A percentile compares a stretch with the other conserved stretches of the same genome.
Evolutionary conservation across 2,329 filamentous ascomycete genomes (phyloP).

Genomic region (Dothiorella sarmentorum): DNA sequence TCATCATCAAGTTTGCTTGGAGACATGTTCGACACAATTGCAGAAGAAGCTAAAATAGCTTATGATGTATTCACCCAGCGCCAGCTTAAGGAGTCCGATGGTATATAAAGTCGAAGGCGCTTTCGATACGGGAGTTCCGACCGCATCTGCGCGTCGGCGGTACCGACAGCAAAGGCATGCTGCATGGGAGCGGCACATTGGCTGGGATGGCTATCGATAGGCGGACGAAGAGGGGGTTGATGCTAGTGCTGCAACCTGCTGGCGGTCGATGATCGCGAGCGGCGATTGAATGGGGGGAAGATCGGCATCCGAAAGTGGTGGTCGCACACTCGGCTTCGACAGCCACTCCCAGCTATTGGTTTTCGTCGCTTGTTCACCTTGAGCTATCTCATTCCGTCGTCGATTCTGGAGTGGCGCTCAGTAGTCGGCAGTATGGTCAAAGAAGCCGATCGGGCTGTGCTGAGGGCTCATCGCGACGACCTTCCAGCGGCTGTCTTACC

Average conservation of each 20-base stretch:
- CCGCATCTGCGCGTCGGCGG: not conserved
- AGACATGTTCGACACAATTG: not conserved
- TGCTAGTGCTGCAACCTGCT: not conserved
- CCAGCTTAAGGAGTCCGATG: not conserved
- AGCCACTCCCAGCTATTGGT: not conserved
- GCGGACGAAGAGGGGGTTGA: not conserved
- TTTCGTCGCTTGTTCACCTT: not conserved
- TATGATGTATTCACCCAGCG: not conserved
- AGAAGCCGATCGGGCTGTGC: not conserved
- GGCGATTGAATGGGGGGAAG: not conserved
- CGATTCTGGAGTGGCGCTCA: not conserved
- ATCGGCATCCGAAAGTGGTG: conserved; percentile 6
- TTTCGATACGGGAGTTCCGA: not conserved
- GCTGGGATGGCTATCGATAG: not conserved
- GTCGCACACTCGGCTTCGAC: not conserved
- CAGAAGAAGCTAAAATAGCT: not conserved
- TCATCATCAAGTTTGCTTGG: not conserved
- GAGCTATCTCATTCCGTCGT: not conserved
- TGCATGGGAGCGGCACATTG: not conserved
- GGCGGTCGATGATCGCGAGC: not conserved
- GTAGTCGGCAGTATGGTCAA: not conserved
- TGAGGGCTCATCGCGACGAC: not conserved
- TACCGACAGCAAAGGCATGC: not conserved
- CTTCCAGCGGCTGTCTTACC: not conserved
- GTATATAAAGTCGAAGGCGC: not conserved